Percentiles rank a stretch among this genome's conserved stretches.
phyloP scores from a whole-genome alignment of 768 basidiomycete genomes.

The Mycena vitilis region DNA sequence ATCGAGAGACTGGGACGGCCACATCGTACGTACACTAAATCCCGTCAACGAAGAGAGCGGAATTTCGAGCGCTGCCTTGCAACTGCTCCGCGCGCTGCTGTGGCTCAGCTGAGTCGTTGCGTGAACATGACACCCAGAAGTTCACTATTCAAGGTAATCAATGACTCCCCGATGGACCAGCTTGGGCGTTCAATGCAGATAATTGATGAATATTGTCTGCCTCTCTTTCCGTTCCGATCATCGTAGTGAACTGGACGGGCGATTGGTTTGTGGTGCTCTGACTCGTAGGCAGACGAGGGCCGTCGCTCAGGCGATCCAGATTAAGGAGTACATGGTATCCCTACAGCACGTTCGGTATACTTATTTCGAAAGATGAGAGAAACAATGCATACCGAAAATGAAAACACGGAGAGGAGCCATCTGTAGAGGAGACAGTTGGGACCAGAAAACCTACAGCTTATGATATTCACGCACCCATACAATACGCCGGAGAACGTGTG shows the following conservation, averaged over 20 bases:
- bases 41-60: background rate
- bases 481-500: constrained; percentile 19
- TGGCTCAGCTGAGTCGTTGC: background rate
- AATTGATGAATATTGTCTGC: constrained; percentile 1
- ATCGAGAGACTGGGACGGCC: background rate
- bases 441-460: background rate
- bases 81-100: no score
- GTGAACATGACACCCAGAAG: no score
- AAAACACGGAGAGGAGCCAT: constrained; percentile 35
- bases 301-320: constrained; percentile 24
- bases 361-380: background rate
- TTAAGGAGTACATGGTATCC: constrained; percentile 37
- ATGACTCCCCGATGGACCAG: background rate
- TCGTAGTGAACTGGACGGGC: constrained; percentile 25
- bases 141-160: background rate
- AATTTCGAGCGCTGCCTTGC: background rate
- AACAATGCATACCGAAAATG: constrained; percentile 32
- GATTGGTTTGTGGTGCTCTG: constrained; percentile 21
- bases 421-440: background rate
- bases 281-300: constrained; percentile 11
- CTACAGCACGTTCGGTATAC: constrained; percentile 9
- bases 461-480: constrained; percentile 25
- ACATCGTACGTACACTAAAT: no score
- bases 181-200: background rate
- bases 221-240: constrained; percentile 10